phyloP scores from a whole-genome alignment of 192 early-diverging fungal genomes.

The Obelidium mucronatum region DNA sequence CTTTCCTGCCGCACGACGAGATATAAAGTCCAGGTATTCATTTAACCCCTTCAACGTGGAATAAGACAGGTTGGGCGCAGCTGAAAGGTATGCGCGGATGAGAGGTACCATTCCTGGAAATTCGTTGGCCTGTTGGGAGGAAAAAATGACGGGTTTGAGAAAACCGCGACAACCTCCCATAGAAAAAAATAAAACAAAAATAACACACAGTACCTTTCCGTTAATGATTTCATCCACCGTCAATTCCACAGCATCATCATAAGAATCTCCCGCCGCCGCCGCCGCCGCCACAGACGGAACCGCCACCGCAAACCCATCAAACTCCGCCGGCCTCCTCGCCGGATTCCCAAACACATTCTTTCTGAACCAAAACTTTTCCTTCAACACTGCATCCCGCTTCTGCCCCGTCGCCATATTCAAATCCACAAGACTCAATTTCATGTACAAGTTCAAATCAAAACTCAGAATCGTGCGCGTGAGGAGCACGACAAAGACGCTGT shows the following conservation, averaged over 20 bases:
- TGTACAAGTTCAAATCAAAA: slow-evolving; percentile 94
- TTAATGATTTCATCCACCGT: slow-evolving; percentile 94
- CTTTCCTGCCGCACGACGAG: slow-evolving; percentile 79
- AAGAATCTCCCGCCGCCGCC: not conserved
- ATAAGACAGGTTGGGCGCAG: slow-evolving; percentile 64
- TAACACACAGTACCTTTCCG: slow-evolving; percentile 60
- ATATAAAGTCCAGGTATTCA: slow-evolving; percentile 80
- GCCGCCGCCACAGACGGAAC: not conserved
- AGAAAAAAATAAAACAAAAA: too few species aligned
- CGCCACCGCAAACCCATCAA: slow-evolving; percentile 14
- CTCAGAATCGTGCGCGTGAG: slow-evolving; percentile 86
- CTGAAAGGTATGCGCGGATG: slow-evolving; percentile 87
- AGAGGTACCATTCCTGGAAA: slow-evolving; percentile 88
- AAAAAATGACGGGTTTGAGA: too few species aligned
- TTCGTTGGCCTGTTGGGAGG: slow-evolving; percentile 45
- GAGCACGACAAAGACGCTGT: slow-evolving; percentile 91
- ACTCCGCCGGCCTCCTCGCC: not conserved
- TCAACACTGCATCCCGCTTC: slow-evolving; percentile 78
- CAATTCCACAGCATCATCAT: slow-evolving; percentile 68
- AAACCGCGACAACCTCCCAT: too few species aligned
- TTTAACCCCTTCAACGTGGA: slow-evolving; percentile 74
- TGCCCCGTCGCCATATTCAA: slow-evolving; percentile 93
- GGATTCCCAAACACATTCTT: slow-evolving; percentile 74
- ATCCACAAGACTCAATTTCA: slow-evolving; percentile 94
- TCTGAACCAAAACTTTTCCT: slow-evolving; percentile 91